Evolutionary conservation across 2,329 filamentous ascomycete genomes (phyloP).

Genomic region (Talaromyces sp.): DNA sequence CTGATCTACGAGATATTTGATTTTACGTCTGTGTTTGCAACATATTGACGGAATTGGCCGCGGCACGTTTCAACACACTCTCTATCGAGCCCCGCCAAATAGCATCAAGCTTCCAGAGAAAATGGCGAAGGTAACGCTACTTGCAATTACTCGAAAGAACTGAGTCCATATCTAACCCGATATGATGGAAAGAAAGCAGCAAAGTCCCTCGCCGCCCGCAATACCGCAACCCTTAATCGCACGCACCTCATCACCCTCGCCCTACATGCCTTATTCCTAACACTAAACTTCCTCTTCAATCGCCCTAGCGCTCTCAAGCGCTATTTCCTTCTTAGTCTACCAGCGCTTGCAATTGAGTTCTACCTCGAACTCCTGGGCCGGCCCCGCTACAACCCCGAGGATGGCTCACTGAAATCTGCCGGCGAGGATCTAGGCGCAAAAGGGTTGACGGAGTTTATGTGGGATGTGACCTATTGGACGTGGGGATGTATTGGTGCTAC

Average conservation of each 20-base stretch:
- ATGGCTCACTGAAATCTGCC: conserved; percentile 64
- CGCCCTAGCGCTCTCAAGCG: conserved; percentile 59
- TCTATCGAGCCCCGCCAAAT: not conserved
- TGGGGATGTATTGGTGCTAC: conserved; percentile 74
- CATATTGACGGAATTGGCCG: not conserved
- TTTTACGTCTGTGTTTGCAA: not conserved
- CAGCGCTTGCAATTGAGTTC: conserved; percentile 74
- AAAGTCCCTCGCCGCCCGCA: conserved; percentile 69
- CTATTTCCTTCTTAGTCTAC: conserved; percentile 70
- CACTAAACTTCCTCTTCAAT: conserved; percentile 63
- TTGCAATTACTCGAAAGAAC: not conserved
- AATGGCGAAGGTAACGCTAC: conserved; percentile 24
- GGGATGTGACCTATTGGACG: conserved; percentile 93
- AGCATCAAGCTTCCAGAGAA: not conserved
- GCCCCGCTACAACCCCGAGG: conserved; percentile 64
- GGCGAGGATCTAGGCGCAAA: conserved; percentile 85
- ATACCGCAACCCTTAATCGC: conserved; percentile 70
- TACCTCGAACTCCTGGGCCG: conserved; percentile 81
- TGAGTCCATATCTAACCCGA: too few species aligned
- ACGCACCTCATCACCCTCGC: conserved; percentile 72
- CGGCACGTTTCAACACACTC: not conserved
- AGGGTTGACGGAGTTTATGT: conserved; percentile 96
- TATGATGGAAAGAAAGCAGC: conserved; percentile 41
- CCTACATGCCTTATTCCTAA: conserved; percentile 70
- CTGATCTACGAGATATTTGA: not conserved